A percentile compares a stretch with the other conserved stretches of the same genome.
phyloP scores from a whole-genome alignment of 495 filamentous ascomycete species.

The Hyaloscypha finlandica region DNA sequence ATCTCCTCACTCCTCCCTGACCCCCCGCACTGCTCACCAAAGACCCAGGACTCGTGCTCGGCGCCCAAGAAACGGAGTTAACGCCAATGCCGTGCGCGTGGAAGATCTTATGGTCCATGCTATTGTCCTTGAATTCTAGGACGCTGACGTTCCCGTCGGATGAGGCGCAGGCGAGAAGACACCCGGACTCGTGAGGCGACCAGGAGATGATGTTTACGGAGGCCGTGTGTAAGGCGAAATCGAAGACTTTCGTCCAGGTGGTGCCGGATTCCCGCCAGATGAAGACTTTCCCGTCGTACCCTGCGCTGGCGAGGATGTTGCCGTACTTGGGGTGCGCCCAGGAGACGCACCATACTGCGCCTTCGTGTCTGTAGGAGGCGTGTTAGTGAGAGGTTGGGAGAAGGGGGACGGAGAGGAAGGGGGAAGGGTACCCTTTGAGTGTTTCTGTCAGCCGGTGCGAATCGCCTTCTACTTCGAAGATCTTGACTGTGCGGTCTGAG shows the following conservation, averaged over 20 bases:
- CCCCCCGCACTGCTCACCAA: constrained; percentile 70
- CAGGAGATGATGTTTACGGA: constrained; percentile 95
- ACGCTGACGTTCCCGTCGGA: constrained; percentile 92
- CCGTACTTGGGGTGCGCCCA: constrained; percentile 99
- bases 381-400: constrained; percentile 23
- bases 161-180: constrained; percentile 90
- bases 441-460: constrained; percentile 89
- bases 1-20: constrained; percentile 64
- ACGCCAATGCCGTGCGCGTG: constrained; percentile 89
- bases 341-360: constrained; percentile 93
- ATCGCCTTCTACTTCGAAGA: constrained; percentile 97
- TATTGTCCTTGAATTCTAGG: constrained; percentile 95
- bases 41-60: constrained; percentile 74
- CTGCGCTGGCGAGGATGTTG: constrained; percentile 91
- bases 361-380: constrained; percentile 71
- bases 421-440: constrained; percentile 76
- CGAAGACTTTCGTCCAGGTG: constrained; percentile 80
- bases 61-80: constrained; percentile 95
- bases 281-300: constrained; percentile 95
- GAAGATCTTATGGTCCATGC: constrained; percentile 82
- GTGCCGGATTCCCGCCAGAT: constrained; percentile 91
- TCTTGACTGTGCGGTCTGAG: constrained; percentile 97
- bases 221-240: constrained; percentile 88
- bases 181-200: constrained; percentile 95
- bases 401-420: neutral